A percentile compares a stretch with the other conserved stretches of the same genome.
Conservation (phyloP, 371 early-diverging fungal genomes). For the Umbelopsis sp. region DNA sequence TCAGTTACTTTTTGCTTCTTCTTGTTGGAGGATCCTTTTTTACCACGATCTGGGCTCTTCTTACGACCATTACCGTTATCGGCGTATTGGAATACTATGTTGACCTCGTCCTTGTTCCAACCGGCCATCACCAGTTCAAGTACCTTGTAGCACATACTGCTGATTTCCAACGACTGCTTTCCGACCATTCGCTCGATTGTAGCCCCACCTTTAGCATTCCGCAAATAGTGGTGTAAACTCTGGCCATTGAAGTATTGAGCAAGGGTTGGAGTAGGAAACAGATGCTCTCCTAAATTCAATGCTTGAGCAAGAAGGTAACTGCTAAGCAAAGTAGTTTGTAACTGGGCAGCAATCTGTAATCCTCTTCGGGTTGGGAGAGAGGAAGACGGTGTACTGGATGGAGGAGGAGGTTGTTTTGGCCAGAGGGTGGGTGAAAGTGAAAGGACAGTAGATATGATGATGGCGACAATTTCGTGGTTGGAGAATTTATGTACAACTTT, state of each 20-base stretch:
- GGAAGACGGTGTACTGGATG: not conserved
- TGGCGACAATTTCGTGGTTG: constrained; percentile 41
- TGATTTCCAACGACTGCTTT: constrained; percentile 1
- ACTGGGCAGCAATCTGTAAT: constrained; percentile 44
- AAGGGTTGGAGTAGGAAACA: constrained; percentile 7
- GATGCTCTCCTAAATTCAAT: constrained; percentile 24
- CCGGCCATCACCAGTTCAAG: constrained; percentile 3
- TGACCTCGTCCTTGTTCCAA: constrained; percentile 1
- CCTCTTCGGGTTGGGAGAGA: constrained; percentile 17
- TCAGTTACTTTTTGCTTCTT: constrained; percentile 1
- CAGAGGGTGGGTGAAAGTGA: constrained; percentile 31
- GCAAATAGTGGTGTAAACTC: constrained; percentile 1
- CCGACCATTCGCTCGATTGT: constrained; percentile 11
- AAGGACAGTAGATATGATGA: constrained; percentile 31
- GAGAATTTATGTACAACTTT: constrained; percentile 21
- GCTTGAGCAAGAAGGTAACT: constrained; percentile 40
- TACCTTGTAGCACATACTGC: not conserved
- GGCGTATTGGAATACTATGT: not conserved
- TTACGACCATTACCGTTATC: not conserved
- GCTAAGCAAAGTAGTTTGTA: constrained; percentile 36
- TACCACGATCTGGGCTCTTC: not conserved
- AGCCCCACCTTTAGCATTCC: constrained; percentile 9
- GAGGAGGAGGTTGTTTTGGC: not conserved
- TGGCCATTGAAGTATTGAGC: constrained; percentile 11
- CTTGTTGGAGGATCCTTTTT: not conserved